Percentiles rank a stretch among this genome's conserved stretches.
These are phyloP conservation scores for Elsinoe perseae DNA, from an alignment of 2,329 filamentous ascomycete genomes.

Conservation along the genomic window DNA sequence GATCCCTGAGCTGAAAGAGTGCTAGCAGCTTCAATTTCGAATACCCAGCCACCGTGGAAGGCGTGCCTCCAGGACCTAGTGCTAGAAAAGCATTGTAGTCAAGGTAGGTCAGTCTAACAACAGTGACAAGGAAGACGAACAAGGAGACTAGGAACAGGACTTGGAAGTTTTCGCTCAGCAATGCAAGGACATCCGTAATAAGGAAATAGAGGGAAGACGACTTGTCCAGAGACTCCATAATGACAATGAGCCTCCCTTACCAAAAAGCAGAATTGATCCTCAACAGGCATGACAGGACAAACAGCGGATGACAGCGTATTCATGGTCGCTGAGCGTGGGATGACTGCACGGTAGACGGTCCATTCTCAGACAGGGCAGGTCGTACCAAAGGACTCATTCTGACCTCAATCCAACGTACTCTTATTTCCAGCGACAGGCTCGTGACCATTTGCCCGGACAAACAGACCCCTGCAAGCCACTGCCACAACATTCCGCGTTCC, in stretches of 20 bases:
- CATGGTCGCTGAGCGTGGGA: neutral
- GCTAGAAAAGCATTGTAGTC: conserved; percentile 70
- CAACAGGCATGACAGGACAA: neutral
- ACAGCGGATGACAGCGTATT: neutral
- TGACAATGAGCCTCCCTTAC: conserved; percentile 8
- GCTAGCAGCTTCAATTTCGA: conserved; percentile 64
- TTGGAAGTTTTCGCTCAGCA: conserved; percentile 1
- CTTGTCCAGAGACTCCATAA: conserved; percentile 9
- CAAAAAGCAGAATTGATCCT: neutral
- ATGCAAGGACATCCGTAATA: neutral
- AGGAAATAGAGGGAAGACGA: neutral
- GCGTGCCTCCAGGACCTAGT: conserved; percentile 73
- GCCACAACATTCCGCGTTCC: neutral
- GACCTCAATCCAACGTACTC: neutral
- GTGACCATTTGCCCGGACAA: conserved; percentile 8
- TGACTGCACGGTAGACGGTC: neutral
- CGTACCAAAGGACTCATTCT: neutral
- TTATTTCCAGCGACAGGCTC: neutral
- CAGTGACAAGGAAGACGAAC: conserved; percentile 35
- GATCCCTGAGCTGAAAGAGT: conserved; percentile 62
- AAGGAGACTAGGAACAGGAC: conserved; percentile 1
- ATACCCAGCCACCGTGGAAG: conserved; percentile 65
- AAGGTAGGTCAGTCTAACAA: conserved; percentile 44
- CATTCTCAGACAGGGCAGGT: neutral
- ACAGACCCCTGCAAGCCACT: conserved; percentile 2